Base-by-base conservation (phyloP, 2,329 filamentous ascomycete genomes). In the Cladosporium halotolerans region DNA sequence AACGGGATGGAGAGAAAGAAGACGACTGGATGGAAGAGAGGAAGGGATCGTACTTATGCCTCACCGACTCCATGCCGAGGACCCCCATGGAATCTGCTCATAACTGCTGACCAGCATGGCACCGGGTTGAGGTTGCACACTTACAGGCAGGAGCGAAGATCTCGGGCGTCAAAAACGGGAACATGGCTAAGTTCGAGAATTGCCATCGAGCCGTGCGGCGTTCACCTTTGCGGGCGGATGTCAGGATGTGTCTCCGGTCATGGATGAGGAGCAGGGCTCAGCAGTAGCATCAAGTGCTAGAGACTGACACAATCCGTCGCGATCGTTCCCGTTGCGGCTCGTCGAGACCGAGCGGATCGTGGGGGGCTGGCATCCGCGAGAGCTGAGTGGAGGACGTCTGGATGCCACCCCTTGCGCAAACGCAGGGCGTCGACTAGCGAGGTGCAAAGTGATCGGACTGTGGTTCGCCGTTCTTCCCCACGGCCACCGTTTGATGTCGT, bases 11-110 rank as follows among this genome's bases (percentile, higher is more conserved):
- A 31, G 36, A 33, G 44, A 46, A 41, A 13, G 43, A 53, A 47
- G 39, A 47, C 50, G 50, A 53, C 50, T 53, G 50, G 50, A 40
- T 40, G 41, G 31, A 42, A 45, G 13, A 31, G n/a, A 36, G 23
- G 16, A 10, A 28, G 16, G 7, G 32, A 13, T 47, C 18, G 40
- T 45, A 53, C 50, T 53, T 53, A 53, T 53, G 50, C 43, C 46
- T 53, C 32, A 16, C 42, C 14, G 14, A 11, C 42, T 16, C 43
- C 41, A 18, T 14, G 48, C 16, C 40, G 31, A 51, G 18, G 38
- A 43, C 14, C 9, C 39, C n/a, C 33, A 18, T 34, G 28, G 32
- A 51, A 51, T 9, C 45, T 44, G 40, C 48, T 32, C 31, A 41
- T 38, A 49, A 49, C 46, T 34, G 46, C 41, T 33, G 46, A 38